phyloP scores from a whole-genome alignment of 441 rosid genomes.

The Arabidopsis lyrata region DNA sequence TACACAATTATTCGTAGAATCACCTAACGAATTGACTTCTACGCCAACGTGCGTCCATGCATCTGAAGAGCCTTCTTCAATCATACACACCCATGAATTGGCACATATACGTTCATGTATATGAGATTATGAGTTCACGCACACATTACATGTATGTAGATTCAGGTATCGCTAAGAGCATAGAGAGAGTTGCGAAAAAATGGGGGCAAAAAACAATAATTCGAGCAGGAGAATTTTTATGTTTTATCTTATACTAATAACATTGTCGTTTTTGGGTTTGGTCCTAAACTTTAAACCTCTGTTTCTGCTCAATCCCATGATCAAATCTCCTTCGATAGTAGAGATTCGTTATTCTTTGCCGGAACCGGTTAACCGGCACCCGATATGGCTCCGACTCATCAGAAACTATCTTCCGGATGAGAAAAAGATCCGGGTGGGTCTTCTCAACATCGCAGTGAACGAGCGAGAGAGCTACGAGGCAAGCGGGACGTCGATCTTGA shows the following conservation, averaged over 20 bases:
- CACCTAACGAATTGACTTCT: slow-evolving; percentile 36
- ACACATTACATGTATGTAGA: background rate
- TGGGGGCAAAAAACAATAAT: slow-evolving; percentile 47
- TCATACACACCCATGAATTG: slow-evolving; percentile 30
- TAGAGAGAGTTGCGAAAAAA: slow-evolving; percentile 29
- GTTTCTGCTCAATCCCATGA: slow-evolving; percentile 34
- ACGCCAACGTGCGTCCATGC: slow-evolving; percentile 47
- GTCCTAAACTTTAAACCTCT: slow-evolving; percentile 44
- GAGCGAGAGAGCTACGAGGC: slow-evolving; percentile 26
- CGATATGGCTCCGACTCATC: slow-evolving; percentile 54
- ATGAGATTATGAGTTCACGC: background rate
- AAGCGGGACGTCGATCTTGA: slow-evolving; percentile 29
- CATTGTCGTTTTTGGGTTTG: slow-evolving; percentile 48
- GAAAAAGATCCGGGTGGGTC: slow-evolving; percentile 60
- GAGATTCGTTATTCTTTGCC: slow-evolving; percentile 32
- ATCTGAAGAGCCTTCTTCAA: slow-evolving; percentile 17
- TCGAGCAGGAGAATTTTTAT: slow-evolving; percentile 49
- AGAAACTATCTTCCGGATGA: slow-evolving; percentile 37
- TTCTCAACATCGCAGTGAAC: slow-evolving; percentile 51
- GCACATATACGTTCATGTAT: background rate
- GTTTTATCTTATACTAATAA: slow-evolving; percentile 48
- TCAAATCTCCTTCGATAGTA: slow-evolving; percentile 31
- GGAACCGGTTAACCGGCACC: slow-evolving; percentile 28
- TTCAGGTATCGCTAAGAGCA: background rate
- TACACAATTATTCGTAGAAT: slow-evolving; percentile 18